Evolutionary conservation across 768 basidiomycete genomes (phyloP).

Genomic region (Termitomyces sp.): DNA sequence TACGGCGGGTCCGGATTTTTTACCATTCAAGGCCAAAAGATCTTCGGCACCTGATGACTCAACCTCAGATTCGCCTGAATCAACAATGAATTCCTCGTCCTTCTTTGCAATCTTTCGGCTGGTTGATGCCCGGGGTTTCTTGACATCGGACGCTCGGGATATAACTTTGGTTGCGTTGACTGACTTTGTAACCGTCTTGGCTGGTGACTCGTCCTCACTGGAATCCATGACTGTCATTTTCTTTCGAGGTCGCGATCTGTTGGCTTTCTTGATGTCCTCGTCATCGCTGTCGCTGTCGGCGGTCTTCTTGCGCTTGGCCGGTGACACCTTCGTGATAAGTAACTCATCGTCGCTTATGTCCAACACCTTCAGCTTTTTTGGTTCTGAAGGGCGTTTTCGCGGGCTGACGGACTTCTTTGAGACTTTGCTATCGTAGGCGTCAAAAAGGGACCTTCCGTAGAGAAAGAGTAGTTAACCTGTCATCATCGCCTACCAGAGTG

Average conservation of each 20-base stretch:
- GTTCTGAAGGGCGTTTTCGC: neutral
- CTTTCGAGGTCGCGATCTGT: constrained; percentile 8
- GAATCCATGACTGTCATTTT: constrained; percentile 8
- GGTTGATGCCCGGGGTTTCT: constrained; percentile 16
- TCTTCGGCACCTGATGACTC: constrained; percentile 18
- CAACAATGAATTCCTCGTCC: constrained; percentile 26
- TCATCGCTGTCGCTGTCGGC: constrained; percentile 34
- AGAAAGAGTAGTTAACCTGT: neutral
- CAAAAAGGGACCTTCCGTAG: neutral
- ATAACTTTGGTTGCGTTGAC: constrained; percentile 15
- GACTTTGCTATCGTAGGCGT: neutral
- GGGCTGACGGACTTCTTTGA: neutral
- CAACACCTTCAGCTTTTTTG: neutral
- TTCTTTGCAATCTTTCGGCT: constrained; percentile 20
- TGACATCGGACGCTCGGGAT: constrained; percentile 14
- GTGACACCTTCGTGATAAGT: constrained; percentile 7
- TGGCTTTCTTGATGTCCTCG: neutral
- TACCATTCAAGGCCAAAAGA: neutral
- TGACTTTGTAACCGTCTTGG: constrained; percentile 34
- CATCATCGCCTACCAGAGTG: neutral
- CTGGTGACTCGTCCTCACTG: constrained; percentile 26
- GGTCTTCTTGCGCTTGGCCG: constrained; percentile 30
- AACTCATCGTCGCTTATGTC: constrained; percentile 20
- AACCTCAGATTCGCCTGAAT: constrained; percentile 10
- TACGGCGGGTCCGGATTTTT: constrained; percentile 6